Conservation (phyloP, 2,329 filamentous ascomycete species). For the Bertia moriformis region DNA sequence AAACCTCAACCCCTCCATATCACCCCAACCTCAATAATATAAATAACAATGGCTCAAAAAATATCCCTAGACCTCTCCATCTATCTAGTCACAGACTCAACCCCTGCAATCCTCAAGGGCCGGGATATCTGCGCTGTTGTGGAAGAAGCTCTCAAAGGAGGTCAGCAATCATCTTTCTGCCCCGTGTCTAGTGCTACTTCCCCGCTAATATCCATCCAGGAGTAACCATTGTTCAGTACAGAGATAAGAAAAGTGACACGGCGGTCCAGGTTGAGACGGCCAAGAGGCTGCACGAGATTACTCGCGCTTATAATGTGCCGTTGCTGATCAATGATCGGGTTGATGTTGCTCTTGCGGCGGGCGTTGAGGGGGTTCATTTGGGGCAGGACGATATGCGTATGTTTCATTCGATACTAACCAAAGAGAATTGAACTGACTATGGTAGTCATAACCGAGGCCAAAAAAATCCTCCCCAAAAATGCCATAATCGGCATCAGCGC, state of each 20-base stretch:
- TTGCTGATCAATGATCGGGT: slow-evolving; percentile 87
- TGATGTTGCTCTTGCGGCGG: slow-evolving; percentile 73
- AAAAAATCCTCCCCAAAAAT: slow-evolving; percentile 55
- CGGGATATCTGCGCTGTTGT: slow-evolving; percentile 61
- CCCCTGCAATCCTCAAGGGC: slow-evolving; percentile 63
- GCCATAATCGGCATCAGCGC: slow-evolving; percentile 83
- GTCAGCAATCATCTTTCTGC: slow-evolving; percentile 18
- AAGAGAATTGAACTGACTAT: background rate
- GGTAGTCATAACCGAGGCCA: slow-evolving; percentile 50
- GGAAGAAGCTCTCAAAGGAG: slow-evolving; percentile 59
- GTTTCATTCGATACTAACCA: slow-evolving; percentile 9
- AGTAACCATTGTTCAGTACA: slow-evolving; percentile 74
- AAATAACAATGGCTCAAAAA: too few species aligned
- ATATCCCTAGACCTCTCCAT: slow-evolving; percentile 54
- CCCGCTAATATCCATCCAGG: background rate
- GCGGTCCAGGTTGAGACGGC: slow-evolving; percentile 57
- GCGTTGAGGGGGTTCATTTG: slow-evolving; percentile 83
- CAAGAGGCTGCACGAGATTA: slow-evolving; percentile 56
- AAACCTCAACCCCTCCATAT: too few species aligned
- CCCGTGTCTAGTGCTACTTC: background rate
- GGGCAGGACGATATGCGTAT: slow-evolving; percentile 84
- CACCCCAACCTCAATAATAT: too few species aligned
- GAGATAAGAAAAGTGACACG: slow-evolving; percentile 74
- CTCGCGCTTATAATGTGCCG: slow-evolving; percentile 53
- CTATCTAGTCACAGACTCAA: slow-evolving; percentile 88